Evolutionary conservation across 306 rosid species (phyloP).

Genomic region (Acacia melanoxylon): DNA sequence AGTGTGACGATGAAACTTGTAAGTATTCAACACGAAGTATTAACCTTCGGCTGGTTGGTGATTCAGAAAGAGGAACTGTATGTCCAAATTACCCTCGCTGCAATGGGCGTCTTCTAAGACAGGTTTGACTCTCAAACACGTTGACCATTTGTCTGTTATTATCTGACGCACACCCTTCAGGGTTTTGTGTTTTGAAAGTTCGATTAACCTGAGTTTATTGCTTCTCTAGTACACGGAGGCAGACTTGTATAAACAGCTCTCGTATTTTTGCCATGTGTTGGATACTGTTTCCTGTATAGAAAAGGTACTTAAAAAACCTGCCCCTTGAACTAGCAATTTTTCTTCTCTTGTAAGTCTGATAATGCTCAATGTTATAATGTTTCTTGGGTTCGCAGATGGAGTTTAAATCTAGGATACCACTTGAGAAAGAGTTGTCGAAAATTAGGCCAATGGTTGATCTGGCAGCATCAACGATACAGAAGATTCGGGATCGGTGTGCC

Average conservation of each 20-base stretch:
- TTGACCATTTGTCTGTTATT: slow-evolving; percentile 11
- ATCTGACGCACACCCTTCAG: background rate
- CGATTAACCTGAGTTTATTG: slow-evolving; percentile 4
- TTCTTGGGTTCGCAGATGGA: slow-evolving; percentile 53
- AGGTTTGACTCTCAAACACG: slow-evolving; percentile 49
- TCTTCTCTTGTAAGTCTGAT: background rate
- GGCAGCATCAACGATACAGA: slow-evolving; percentile 66
- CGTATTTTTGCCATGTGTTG: slow-evolving; percentile 75
- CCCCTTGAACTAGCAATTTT: background rate
- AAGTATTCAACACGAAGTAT: slow-evolving; percentile 71
- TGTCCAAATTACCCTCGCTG: slow-evolving; percentile 94
- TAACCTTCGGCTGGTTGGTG: slow-evolving; percentile 76
- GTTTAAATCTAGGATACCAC: slow-evolving; percentile 44
- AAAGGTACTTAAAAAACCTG: slow-evolving; percentile 52
- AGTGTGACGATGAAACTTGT: slow-evolving; percentile 98
- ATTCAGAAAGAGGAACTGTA: slow-evolving; percentile 90
- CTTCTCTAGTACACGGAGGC: slow-evolving; percentile 78
- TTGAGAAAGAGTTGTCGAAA: slow-evolving; percentile 71
- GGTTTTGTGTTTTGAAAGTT: background rate
- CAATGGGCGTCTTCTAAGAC: slow-evolving; percentile 73
- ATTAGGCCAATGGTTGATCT: slow-evolving; percentile 54
- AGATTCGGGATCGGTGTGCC: slow-evolving; percentile 76
- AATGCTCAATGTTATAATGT: background rate
- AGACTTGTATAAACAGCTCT: slow-evolving; percentile 80
- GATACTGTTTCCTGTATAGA: slow-evolving; percentile 66